Base-by-base conservation (phyloP, 306 rosid genomes). In the Rosa persica region DNA sequence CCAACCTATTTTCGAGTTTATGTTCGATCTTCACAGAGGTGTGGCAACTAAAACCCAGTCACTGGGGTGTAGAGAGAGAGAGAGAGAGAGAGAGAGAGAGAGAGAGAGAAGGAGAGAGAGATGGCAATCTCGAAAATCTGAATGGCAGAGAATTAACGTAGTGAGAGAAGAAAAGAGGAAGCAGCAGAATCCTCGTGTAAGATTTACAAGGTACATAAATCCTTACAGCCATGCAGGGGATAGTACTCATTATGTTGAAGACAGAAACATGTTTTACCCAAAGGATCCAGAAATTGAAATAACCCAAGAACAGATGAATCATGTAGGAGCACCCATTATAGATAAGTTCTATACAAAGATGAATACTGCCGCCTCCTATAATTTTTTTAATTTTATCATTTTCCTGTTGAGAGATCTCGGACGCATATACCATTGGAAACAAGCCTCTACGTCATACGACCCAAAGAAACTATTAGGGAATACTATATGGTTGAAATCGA, bases 171-270 rank as follows among this genome's bases (percentile, higher is more conserved):
- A 82, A 66, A 83, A 60, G 44, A 66, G 84, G 75, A 34, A 67
- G 73, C 54, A 85, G 73, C 60, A 39, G 78, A 81, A 86, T 88
- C 89, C 90, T 81, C 89, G 91, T 89, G 96, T 86, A 76, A 82
- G 89, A 89, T 78, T 84, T 84, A 78, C 54, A 81, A 66, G 89
- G 89, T 78, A 78, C 76, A 76, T 49, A 85, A 30, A 70, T 70
- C 84, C 74, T 84, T 79, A 55, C 70, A 79, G 88, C 89, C 96
- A 92, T 90, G 97, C 97, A 25, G 38, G 8, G 69, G 84, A 78
- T 68, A 79, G 77, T 79, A 73, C 77, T 52, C 72, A 78, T 72
- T 80, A 49, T 73, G 82, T 77, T 70, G 81, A 71, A 79, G 76
- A 81, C 73, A 73, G 85, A 62, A 57, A 54, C 38, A 27, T 46